These are phyloP conservation scores for Creolimax fragrantissima DNA, from an alignment of 78 protist genomes.

Conservation along the genomic window DNA sequence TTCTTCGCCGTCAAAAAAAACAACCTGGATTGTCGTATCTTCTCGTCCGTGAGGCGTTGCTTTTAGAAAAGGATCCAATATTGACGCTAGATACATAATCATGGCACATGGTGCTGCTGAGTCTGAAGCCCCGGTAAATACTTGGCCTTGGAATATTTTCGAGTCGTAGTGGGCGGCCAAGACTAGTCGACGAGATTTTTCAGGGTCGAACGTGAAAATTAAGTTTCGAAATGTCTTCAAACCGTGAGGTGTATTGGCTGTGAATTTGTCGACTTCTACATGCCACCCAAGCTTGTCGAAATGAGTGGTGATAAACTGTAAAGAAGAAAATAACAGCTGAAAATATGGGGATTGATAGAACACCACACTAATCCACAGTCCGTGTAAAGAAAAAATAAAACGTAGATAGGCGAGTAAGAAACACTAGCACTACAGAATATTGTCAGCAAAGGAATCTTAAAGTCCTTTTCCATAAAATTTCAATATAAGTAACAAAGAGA, in stretches of 20 bases:
- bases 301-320: neutral
- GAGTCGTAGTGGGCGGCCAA: conserved; percentile 43
- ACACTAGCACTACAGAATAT: neutral
- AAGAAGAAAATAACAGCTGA: neutral
- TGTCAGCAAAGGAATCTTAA: neutral
- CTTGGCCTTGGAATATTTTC: neutral
- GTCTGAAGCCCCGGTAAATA: conserved; percentile 39
- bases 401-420: neutral
- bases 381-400: neutral
- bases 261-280: neutral
- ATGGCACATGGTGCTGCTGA: conserved; percentile 39
- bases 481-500: too few species aligned
- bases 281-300: neutral
- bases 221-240: neutral
- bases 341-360: neutral
- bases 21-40: neutral
- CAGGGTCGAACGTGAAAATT: neutral
- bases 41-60: neutral
- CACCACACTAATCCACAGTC: neutral
- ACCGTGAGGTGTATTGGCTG: conserved; percentile 8
- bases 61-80: neutral
- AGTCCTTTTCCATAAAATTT: too few species aligned
- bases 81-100: conserved; percentile 21
- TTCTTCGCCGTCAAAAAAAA: conserved; percentile 63
- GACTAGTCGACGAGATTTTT: neutral